phyloP scores from a whole-genome alignment of 257 asterid genomes.

The Nyctanthes arbortristis region DNA sequence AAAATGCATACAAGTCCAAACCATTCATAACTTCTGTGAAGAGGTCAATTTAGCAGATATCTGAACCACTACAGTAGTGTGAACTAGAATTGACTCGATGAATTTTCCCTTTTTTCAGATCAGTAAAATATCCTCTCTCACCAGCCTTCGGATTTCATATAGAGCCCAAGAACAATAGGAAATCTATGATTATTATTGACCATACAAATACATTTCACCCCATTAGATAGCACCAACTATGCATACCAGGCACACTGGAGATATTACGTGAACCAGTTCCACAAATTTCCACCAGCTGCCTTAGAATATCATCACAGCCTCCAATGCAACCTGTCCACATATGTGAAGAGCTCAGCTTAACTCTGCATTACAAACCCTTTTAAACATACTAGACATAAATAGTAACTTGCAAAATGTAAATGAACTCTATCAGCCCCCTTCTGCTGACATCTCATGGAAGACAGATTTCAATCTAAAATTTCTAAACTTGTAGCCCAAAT shows the following conservation, averaged over 20 bases:
- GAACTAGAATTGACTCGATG: neutral
- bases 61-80: neutral
- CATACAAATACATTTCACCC: neutral
- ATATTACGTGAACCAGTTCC: conserved; percentile 90
- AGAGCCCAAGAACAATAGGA: neutral
- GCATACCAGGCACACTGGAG: conserved; percentile 29
- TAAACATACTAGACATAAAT: neutral
- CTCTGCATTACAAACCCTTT: neutral
- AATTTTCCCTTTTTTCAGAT: conserved; percentile 5
- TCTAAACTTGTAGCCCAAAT: neutral
- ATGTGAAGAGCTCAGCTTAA: conserved; percentile 19
- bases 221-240: neutral
- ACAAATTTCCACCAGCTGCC: conserved; percentile 81
- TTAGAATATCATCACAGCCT: conserved; percentile 81
- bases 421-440: neutral
- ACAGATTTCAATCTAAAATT: neutral
- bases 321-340: conserved; percentile 83
- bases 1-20: neutral
- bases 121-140: neutral
- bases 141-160: neutral
- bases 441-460: neutral
- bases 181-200: conserved; percentile 4
- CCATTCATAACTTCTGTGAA: neutral
- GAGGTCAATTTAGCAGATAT: neutral
- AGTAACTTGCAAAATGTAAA: neutral